Percentiles rank a stretch among this genome's conserved stretches.
Evolutionary conservation across 2,329 filamentous ascomycete species (phyloP).

Genomic region (Magnaporthiopsis rhizophila): DNA sequence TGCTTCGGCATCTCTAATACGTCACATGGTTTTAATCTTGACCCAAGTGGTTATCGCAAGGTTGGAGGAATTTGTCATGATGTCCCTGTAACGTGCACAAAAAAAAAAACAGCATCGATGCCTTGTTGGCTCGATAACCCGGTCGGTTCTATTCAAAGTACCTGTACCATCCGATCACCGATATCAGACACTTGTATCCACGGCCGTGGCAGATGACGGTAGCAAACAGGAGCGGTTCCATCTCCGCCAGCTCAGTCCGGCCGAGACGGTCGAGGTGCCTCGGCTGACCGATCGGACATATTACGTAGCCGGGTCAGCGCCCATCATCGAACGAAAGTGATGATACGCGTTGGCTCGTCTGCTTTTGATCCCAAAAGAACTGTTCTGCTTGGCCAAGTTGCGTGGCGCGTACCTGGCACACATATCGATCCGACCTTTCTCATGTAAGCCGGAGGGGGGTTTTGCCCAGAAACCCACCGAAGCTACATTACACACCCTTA

Average conservation of each 20-base stretch:
- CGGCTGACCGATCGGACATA: not conserved
- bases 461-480: too few species aligned
- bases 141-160: too few species aligned
- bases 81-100: too few species aligned
- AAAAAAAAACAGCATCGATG: too few species aligned
- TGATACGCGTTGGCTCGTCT: not conserved
- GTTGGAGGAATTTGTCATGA: too few species aligned
- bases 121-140: too few species aligned
- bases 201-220: not conserved
- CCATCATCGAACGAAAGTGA: not conserved
- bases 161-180: too few species aligned
- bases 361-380: not conserved
- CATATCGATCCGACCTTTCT: not conserved
- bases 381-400: not conserved
- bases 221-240: not conserved
- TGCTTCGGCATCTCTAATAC: too few species aligned
- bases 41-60: too few species aligned
- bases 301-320: not conserved
- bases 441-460: not conserved
- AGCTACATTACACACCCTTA: too few species aligned
- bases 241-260: not conserved
- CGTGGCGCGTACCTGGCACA: not conserved
- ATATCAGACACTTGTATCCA: not conserved
- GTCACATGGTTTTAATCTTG: too few species aligned
- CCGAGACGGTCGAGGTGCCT: not conserved